Conservation (phyloP, 2,329 filamentous ascomycete species). For the Tolypocladium guangdongense region DNA sequence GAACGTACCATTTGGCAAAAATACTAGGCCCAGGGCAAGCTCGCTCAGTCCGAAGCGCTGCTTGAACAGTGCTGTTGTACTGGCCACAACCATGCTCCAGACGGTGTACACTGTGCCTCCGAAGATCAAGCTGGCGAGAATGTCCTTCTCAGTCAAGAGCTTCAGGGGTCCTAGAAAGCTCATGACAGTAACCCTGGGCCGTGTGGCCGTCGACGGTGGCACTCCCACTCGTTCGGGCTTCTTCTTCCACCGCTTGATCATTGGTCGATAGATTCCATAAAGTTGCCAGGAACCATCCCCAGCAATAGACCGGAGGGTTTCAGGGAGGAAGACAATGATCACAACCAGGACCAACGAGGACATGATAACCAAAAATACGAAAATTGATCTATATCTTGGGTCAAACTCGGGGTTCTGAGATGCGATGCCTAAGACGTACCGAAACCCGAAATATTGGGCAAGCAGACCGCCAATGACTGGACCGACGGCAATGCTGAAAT, state of each 20-base stretch:
- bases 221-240: not conserved
- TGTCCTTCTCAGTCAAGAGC: constrained; percentile 30
- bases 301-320: constrained; percentile 16
- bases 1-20: constrained; percentile 13
- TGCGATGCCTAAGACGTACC: not conserved
- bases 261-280: constrained; percentile 14
- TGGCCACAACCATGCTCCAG: constrained; percentile 34
- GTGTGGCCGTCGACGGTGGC: not conserved
- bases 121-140: constrained; percentile 30
- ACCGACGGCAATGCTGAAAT: constrained; percentile 14
- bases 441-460: constrained; percentile 14
- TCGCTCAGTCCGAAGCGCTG: constrained; percentile 12
- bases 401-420: too few species aligned
- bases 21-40: constrained; percentile 12
- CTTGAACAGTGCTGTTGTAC: constrained; percentile 26
- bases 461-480: constrained; percentile 21
- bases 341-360: constrained; percentile 10
- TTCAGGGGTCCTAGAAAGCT: constrained; percentile 25
- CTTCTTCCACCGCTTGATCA: constrained; percentile 4
- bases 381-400: constrained; percentile 15
- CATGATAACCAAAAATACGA: constrained; percentile 15
- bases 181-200: constrained; percentile 13
- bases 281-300: constrained; percentile 14
- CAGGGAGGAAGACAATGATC: constrained; percentile 14
- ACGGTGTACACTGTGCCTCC: constrained; percentile 24